Conservation (phyloP, 2,329 filamentous ascomycete genomes). For the Alternaria alternata region DNA sequence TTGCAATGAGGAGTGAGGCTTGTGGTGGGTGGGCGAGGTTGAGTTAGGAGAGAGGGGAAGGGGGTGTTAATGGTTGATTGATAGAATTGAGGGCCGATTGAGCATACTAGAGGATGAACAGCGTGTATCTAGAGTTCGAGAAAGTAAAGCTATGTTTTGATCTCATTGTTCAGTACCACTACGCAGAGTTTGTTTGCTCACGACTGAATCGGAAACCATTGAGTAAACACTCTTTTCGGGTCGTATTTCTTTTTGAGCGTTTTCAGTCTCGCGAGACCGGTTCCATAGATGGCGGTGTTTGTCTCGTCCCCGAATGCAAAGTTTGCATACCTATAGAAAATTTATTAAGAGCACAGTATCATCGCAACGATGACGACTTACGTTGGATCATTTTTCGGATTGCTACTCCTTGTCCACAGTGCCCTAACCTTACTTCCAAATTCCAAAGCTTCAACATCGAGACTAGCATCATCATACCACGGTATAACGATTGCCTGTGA, state of each 20-base stretch:
- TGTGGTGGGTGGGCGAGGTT: not conserved
- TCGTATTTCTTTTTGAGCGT: constrained; percentile 38
- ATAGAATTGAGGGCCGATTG: too few relatives aligned
- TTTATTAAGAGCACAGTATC: not conserved
- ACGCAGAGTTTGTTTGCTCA: not conserved
- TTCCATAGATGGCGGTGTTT: constrained; percentile 33
- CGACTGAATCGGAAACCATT: constrained; percentile 38
- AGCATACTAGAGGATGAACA: not conserved
- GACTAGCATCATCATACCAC: constrained; percentile 49
- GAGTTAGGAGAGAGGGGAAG: not conserved
- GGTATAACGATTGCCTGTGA: constrained; percentile 52
- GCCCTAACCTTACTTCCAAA: constrained; percentile 47
- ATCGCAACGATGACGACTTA: constrained; percentile 12
- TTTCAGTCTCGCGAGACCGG: constrained; percentile 27
- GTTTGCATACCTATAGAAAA: constrained; percentile 34
- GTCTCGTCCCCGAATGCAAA: constrained; percentile 40
- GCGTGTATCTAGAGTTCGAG: not conserved
- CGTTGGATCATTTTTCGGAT: constrained; percentile 29
- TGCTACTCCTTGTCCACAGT: constrained; percentile 31
- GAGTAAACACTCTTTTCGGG: constrained; percentile 31
- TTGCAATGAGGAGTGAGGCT: not conserved
- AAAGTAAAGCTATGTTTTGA: not conserved
- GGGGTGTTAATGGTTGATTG: not conserved
- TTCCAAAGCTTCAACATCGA: constrained; percentile 47
- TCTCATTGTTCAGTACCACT: not conserved